Base-by-base conservation (phyloP, 1,284 basidiomycete genomes). In the Phaffia rhodozyma region DNA sequence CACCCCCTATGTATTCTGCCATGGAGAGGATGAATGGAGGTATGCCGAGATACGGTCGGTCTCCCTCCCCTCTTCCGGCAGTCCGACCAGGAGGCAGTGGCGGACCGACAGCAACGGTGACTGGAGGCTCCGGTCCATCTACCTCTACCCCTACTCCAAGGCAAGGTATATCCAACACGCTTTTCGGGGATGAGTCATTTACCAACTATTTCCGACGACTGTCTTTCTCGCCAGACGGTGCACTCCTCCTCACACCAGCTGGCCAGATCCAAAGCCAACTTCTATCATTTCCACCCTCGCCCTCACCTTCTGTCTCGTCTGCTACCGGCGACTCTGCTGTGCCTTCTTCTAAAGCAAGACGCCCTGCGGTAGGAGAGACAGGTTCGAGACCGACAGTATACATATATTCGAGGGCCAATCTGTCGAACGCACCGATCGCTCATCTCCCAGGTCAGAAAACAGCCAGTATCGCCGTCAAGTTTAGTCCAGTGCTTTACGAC, bases 401-500 rank as follows among this genome's bases (percentile, higher is more conserved):
- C 77, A 89, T 98, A 70, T 98, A 98, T 76, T 91, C 91, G 4
- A 83, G 94, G 43, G 90, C 89, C 25, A 97, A 94, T 75, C 88
- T 98, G 74, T 85, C 89, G 1, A 81, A 89, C 55, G 85, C 89
- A 0, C 94, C 96, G 0, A 85, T 98, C 63, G 94, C 92, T 2
- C 91, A 93, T 72, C 79, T 98, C 3, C 93, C 96, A 0, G 96
- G 96, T 0, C 91, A 97, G 78, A 92, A 92, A 78, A 94, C 94
- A 67, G 86, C 92, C 0, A 91, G 89, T 69, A 85, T 97, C 1
- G 93, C 89, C 0, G 91, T 98, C 55, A 82, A 86, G 58, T 98
- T 98, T 77, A 94, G 89, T 47, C 94, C 94, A 0, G 82, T 97
- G 34, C 76, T 98, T 47, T 97, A 94, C 72, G 89, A 94, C 70